phyloP scores from a whole-genome alignment of 2,329 filamentous ascomycete genomes.

The Trichoderma gracile region DNA sequence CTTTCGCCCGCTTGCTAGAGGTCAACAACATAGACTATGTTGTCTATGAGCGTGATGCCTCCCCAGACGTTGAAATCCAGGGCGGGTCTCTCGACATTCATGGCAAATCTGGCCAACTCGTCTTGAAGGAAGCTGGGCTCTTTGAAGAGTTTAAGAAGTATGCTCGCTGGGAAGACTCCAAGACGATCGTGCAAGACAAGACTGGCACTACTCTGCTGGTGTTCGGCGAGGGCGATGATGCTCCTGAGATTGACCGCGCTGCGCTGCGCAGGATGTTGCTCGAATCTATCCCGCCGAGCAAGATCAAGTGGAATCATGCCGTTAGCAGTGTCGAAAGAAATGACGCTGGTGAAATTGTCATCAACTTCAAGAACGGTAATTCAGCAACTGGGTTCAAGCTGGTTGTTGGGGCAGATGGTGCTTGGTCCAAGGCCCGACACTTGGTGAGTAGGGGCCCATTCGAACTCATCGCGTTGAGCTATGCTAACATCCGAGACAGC shows the following conservation, averaged over 20 bases:
- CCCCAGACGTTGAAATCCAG: conserved; percentile 46
- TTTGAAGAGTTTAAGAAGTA: conserved; percentile 52
- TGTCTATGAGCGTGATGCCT: conserved; percentile 52
- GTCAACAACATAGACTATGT: conserved; percentile 48
- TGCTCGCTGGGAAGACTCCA: conserved; percentile 50
- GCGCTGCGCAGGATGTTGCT: conserved; percentile 44
- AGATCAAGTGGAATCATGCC: conserved; percentile 44
- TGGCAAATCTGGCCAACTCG: conserved; percentile 50
- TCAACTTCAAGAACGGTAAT: conserved; percentile 43
- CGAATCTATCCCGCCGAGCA: conserved; percentile 44
- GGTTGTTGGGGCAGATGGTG: conserved; percentile 42
- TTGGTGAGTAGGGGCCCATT: conserved; percentile 1
- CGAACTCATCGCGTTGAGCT: neutral
- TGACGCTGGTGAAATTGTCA: conserved; percentile 33
- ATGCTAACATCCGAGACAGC: conserved; percentile 22
- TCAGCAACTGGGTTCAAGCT: conserved; percentile 43
- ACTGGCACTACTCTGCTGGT: conserved; percentile 41
- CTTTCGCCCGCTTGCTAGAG: conserved; percentile 53
- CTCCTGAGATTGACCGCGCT: conserved; percentile 47
- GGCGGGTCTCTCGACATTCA: conserved; percentile 59
- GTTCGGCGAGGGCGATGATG: conserved; percentile 29
- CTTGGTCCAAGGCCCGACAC: conserved; percentile 41
- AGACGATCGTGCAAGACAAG: conserved; percentile 49
- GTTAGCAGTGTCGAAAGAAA: neutral
- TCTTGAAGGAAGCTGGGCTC: conserved; percentile 52